phyloP scores from a whole-genome alignment of 2,329 filamentous ascomycete genomes.

The Alternaria alternata region DNA sequence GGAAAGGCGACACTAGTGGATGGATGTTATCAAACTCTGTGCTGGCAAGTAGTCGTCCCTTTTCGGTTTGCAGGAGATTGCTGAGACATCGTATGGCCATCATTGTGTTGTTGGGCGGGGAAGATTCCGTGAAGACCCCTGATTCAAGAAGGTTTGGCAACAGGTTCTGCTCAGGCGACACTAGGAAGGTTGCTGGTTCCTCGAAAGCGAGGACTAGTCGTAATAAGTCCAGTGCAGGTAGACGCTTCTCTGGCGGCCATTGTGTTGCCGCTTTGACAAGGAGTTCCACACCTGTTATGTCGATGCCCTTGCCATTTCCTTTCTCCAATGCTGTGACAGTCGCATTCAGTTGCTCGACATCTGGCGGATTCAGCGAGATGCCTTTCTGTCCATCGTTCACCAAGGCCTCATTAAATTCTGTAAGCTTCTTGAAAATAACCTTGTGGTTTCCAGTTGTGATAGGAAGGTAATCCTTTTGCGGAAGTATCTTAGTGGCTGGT shows the following conservation, averaged over 20 bases:
- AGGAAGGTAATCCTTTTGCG: constrained; percentile 79
- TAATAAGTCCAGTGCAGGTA: constrained; percentile 86
- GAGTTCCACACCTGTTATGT: constrained; percentile 66
- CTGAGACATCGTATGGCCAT: constrained; percentile 81
- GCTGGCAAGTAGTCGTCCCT: constrained; percentile 70
- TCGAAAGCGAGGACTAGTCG: constrained; percentile 79
- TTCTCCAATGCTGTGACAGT: constrained; percentile 71
- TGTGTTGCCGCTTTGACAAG: constrained; percentile 75
- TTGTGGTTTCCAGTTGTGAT: constrained; percentile 76
- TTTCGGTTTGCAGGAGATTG: constrained; percentile 80
- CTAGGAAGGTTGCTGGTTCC: constrained; percentile 67
- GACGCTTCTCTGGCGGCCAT: constrained; percentile 82
- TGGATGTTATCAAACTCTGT: constrained; percentile 68
- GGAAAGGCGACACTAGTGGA: constrained; percentile 68
- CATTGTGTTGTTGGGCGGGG: constrained; percentile 83
- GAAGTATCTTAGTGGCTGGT: constrained; percentile 68
- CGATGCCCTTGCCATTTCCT: constrained; percentile 43
- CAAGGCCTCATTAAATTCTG: constrained; percentile 77
- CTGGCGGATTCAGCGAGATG: constrained; percentile 74
- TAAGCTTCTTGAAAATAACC: constrained; percentile 78
- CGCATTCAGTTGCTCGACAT: constrained; percentile 68
- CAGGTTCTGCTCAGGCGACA: constrained; percentile 65
- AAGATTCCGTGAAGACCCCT: constrained; percentile 64
- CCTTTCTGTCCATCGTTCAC: constrained; percentile 76
- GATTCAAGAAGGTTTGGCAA: constrained; percentile 66